These are phyloP conservation scores for Tulasnella sp. DNA, from an alignment of 768 basidiomycete genomes.

Conservation along the genomic window DNA sequence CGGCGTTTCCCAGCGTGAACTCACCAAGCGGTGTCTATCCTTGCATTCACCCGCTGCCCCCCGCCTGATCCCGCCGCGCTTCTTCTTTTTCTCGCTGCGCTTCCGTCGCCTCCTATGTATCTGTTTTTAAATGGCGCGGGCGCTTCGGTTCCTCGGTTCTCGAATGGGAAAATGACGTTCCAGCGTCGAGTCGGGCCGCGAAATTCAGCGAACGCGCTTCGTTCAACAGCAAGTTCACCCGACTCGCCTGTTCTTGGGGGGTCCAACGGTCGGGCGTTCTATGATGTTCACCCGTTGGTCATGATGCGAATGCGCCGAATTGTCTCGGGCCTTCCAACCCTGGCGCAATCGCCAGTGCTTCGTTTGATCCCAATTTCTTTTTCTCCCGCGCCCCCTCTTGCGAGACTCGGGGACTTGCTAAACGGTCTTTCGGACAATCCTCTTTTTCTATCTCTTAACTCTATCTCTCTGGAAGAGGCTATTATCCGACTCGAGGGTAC, in stretches of 20 bases:
- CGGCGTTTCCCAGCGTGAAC: conserved; percentile 5
- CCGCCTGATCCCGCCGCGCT: not conserved
- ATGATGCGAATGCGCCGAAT: not conserved
- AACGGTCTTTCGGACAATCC: not conserved
- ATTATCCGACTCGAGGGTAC: conserved; percentile 7
- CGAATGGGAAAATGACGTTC: not conserved
- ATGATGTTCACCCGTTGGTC: not conserved
- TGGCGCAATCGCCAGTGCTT: not conserved
- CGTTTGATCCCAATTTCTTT: not conserved
- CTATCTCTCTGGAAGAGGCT: not conserved
- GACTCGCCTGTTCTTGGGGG: not conserved
- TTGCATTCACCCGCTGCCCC: not conserved
- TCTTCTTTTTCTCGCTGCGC: not conserved
- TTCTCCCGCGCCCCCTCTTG: not conserved
- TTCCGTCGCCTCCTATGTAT: not conserved
- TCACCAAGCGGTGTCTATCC: not conserved
- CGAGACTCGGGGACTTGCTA: not conserved
- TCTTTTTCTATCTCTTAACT: not conserved
- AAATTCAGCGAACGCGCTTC: not conserved
- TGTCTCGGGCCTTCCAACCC: not conserved
- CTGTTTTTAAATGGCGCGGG: not conserved
- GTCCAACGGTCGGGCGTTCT: not conserved
- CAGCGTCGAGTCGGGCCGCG: not conserved
- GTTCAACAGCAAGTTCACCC: not conserved
- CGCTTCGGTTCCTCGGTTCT: not conserved